phyloP scores from a whole-genome alignment of 495 filamentous ascomycete genomes.

The Neurospora hispaniola region DNA sequence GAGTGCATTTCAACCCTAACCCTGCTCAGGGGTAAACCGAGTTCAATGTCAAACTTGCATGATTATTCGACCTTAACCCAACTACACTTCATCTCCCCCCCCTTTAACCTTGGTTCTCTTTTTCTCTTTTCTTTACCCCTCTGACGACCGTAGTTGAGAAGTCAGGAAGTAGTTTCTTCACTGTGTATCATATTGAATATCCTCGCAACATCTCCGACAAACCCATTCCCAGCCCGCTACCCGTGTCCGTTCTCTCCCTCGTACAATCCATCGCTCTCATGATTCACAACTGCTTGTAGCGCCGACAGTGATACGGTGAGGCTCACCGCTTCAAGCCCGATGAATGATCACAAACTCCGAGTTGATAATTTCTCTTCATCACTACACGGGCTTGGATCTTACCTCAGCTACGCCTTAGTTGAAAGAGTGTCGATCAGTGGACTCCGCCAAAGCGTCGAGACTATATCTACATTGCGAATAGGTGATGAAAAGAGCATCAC shows the following conservation, averaged over 20 bases:
- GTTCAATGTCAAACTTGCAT: neutral
- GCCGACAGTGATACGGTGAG: neutral
- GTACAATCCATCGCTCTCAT: neutral
- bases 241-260: neutral
- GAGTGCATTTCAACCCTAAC: neutral
- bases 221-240: neutral
- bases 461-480: neutral
- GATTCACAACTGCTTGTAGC: neutral
- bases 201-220: neutral
- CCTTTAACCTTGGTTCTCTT: neutral
- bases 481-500: neutral
- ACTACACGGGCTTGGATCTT: neutral
- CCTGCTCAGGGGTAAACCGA: neutral
- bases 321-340: neutral
- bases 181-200: neutral
- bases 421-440: neutral
- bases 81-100: neutral
- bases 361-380: neutral
- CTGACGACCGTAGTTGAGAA: neutral
- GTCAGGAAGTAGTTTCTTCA: neutral
- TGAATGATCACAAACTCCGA: neutral
- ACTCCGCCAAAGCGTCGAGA: neutral
- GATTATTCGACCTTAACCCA: neutral
- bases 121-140: neutral
- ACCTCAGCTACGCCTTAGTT: neutral